Evolutionary conservation across 306 rosid species (phyloP), one percentile per base, ranked within the genome.

Genomic region (Rubus parviflorus): DNA sequence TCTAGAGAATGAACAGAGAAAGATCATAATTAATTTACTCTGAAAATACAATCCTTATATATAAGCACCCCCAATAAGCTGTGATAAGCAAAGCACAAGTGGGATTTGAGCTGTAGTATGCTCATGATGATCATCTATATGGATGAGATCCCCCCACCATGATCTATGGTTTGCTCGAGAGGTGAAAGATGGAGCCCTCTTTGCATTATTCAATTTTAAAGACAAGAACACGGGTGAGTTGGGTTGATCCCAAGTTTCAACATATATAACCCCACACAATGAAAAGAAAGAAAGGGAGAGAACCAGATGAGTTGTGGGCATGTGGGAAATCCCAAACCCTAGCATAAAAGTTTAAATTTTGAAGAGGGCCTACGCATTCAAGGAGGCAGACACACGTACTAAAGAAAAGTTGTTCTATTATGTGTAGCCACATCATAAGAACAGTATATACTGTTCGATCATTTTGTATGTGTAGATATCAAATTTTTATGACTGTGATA

Each of bases 191-290:
- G 78, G 83, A 86, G 52, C 82, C 93, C 70, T 42, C 23, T 51
- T 30, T 17, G 73, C 67, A 52, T 81, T 75, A 77, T 35, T 30
- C 58, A 64, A 78, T 25, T 53, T 41, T 64, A 70, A 73, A 68
- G 77, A 75, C 84, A 83, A 63, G 56, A 78, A 80, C 86, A 82
- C 87, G 88, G 81, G 89, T 74, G 84, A 76, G 80, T 80, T 71
- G 85, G 83, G 85, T 68, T 79, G 69, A 38, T 60, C 80, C 62
- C 23, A 37, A 77, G 68, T 77, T 63, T 77, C 74, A 63, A 48
- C 74, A 51, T 25, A 60, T 41, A 20, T 45, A 61, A 42, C 60
- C 73, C 77, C 86, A 77, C 78, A 42, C 62, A 45, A 10, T 4
- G 41, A 38, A 17, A 64, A 64, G 67, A 62, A 8, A 64, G 20